Base-by-base conservation (phyloP, 768 basidiomycete genomes). In the Tubosaeta brunneosetosa region DNA sequence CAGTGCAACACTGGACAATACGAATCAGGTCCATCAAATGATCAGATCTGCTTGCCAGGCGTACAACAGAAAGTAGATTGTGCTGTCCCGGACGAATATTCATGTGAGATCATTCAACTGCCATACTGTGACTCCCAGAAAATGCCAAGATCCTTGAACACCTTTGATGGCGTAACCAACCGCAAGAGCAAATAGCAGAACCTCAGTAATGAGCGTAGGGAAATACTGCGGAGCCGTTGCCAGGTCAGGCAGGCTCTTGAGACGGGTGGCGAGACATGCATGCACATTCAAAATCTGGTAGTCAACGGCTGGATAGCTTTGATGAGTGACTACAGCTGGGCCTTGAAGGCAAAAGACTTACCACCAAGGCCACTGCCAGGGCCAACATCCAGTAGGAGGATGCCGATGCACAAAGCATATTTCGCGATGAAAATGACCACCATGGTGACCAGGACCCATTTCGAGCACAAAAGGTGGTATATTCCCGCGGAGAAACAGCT, bases 11-110 rank as follows among this genome's bases (percentile, higher is more conserved):
- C 61, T 62, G 43, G 38, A n/a, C 12, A 19, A 8, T 13, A 37
- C 19, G 16, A n/a, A n/a, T n/a, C n/a, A n/a, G n/a, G n/a, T n/a
- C n/a, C n/a, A n/a, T n/a, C n/a, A n/a, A n/a, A n/a, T n/a, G n/a
- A n/a, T n/a, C n/a, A n/a, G n/a, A n/a, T n/a, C n/a, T n/a, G n/a
- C n/a, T n/a, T n/a, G n/a, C n/a, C n/a, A n/a, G n/a, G n/a, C n/a
- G n/a, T n/a, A 62, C 61, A 62, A 55, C 1, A 55, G 51, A 1
- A 59, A 62, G 47, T 62, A 62, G 27, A 61, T 36, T 0, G 49
- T 59, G 48, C 55, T 62, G 45, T 62, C 61, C 11, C 60, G 53
- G 41, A 56, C 44, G 27, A 62, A 26, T 44, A 62, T 57, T 27
- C 40, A 47, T 32, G 59, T 3, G 0, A 62, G 47, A 12, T 59